Base-by-base conservation (phyloP, 805 yeast genomes). In the Saccharomycopsis schoenii region DNA sequence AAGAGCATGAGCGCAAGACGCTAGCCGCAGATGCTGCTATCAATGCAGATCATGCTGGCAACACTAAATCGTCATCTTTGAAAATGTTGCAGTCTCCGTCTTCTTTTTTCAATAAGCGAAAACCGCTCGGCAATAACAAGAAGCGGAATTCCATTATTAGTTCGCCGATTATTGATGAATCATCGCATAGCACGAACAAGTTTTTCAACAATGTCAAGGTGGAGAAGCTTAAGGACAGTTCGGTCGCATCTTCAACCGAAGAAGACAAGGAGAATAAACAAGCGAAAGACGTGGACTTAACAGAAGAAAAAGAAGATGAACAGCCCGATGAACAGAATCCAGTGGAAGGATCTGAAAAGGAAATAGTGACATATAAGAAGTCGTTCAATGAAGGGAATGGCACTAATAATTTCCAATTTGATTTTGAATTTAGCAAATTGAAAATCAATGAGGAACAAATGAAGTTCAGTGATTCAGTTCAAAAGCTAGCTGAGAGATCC, bases 391-490 rank as follows among this genome's bases (percentile, higher is more conserved):
- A 47, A 47, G 51, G 39, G 29, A 57, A 56, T 37, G 39, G 60
- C 36, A 61, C 60, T 34, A 61, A 59, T 21, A 61, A 57, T 19
- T 63, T 63, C 29, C 60, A 61, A 39, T 63, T 63, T 43, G 61
- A 63, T 29, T 63, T 63, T 25, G 59, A 63, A 25, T 63, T 63
- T 42, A 57, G 61, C 25, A 63, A 63, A 39, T 56, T 63, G 36
- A 59, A 63, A 50, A 42, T 63, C 29, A 39, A 63, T 51, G 64
- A 60, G 11, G 58, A 57, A 10, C 40, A 60, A 36, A 52, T 63
- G 29, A 58, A 63, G 36, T 63, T 63, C 41, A 57, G 58, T 41
- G 64, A 62, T n/a, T 57, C 61, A 21, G 34, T 47, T 1, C 52
- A 47, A n/a, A 47, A 47, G 10, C 10, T 47, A 12, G 52, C 52